These are phyloP conservation scores for Phytophthora fragariaefolia DNA, from an alignment of 352 stramenopile species.

Conservation along the genomic window DNA sequence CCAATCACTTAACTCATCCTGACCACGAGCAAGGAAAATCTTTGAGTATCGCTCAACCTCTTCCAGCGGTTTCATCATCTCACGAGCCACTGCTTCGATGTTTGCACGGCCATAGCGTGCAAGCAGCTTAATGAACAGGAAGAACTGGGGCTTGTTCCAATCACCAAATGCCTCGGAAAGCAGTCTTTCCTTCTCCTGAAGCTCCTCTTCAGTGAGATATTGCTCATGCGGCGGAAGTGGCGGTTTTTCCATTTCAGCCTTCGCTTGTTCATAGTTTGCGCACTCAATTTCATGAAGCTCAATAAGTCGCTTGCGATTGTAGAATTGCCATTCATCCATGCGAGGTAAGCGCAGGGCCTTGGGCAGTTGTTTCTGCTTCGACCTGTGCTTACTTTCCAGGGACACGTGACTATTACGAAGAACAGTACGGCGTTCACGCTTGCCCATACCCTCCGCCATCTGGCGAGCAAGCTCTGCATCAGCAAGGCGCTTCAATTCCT, in stretches of 20 bases:
- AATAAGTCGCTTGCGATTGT: conserved; percentile 78
- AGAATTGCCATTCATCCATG: conserved; percentile 92
- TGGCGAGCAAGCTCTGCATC: conserved; percentile 84
- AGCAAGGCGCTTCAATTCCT: conserved; percentile 85
- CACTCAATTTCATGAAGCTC: conserved; percentile 88
- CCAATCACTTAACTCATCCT: conserved; percentile 82
- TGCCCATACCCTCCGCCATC: conserved; percentile 84
- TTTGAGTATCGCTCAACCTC: conserved; percentile 75
- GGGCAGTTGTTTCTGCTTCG: conserved; percentile 81
- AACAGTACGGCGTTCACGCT: conserved; percentile 83
- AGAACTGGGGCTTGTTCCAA: conserved; percentile 91
- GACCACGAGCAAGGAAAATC: conserved; percentile 72
- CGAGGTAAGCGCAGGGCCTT: conserved; percentile 81
- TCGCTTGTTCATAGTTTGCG: conserved; percentile 80
- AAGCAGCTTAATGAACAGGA: conserved; percentile 86
- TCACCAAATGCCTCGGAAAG: conserved; percentile 86
- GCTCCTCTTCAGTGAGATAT: conserved; percentile 86
- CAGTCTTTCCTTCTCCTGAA: conserved; percentile 93
- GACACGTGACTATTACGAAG: conserved; percentile 65
- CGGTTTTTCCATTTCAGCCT: conserved; percentile 78
- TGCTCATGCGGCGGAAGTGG: conserved; percentile 71
- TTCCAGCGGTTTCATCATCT: conserved; percentile 85
- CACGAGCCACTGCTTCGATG: conserved; percentile 75
- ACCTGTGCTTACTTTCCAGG: conserved; percentile 55
- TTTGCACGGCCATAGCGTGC: conserved; percentile 81